A percentile compares a stretch with the other conserved stretches of the same genome.
phyloP scores from a whole-genome alignment of 352 stramenopile species.

The Globisporangium orthogonon region DNA sequence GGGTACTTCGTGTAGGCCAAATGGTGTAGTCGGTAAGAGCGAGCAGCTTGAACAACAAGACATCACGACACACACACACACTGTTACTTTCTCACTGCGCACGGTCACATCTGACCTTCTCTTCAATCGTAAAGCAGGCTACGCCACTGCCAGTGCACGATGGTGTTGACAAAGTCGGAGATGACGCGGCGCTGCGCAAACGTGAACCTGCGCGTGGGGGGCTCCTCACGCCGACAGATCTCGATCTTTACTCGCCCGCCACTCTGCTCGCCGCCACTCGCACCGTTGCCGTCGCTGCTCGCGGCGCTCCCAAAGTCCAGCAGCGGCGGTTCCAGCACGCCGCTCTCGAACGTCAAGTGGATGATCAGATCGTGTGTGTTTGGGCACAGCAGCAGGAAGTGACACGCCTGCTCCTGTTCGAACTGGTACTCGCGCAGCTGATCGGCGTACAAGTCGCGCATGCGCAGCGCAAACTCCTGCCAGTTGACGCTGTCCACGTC shows the following conservation, averaged over 20 bases:
- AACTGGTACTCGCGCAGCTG: slow-evolving; percentile 86
- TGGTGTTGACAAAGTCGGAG: slow-evolving; percentile 82
- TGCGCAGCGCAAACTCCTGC: slow-evolving; percentile 65
- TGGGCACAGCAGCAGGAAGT: slow-evolving; percentile 76
- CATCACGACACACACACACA: too few species aligned
- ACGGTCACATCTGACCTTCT: background rate
- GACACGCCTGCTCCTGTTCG: slow-evolving; percentile 57
- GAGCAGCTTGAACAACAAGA: too few species aligned
- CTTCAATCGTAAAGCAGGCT: slow-evolving; percentile 81
- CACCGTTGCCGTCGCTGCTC: slow-evolving; percentile 14
- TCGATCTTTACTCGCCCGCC: slow-evolving; percentile 36
- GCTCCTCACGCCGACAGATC: slow-evolving; percentile 83
- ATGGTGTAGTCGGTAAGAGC: too few species aligned
- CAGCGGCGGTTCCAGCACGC: slow-evolving; percentile 15
- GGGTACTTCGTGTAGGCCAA: too few species aligned
- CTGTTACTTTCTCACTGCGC: too few species aligned
- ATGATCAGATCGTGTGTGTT: slow-evolving; percentile 86
- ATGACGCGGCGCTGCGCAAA: slow-evolving; percentile 78
- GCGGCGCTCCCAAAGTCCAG: slow-evolving; percentile 11
- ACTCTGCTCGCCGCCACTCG: background rate
- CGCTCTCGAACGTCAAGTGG: slow-evolving; percentile 65
- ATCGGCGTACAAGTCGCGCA: slow-evolving; percentile 74
- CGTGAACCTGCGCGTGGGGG: slow-evolving; percentile 70
- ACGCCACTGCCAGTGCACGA: slow-evolving; percentile 86
- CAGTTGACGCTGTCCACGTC: slow-evolving; percentile 62